phyloP scores from a whole-genome alignment of 2,329 filamentous ascomycete genomes.

The Metarhizium guizhouense region DNA sequence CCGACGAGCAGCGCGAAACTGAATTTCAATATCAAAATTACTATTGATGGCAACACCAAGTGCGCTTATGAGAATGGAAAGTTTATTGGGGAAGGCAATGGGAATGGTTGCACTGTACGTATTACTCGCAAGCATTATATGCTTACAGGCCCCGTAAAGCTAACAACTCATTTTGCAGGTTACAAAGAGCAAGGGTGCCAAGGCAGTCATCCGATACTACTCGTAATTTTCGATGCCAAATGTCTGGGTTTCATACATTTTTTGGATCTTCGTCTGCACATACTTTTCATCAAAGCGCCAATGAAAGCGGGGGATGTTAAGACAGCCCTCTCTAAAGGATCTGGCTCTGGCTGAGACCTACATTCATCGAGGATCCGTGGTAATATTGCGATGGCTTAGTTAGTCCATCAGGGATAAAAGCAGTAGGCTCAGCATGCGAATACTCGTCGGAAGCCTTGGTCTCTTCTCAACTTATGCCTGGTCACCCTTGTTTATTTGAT shows the following conservation, averaged over 20 bases:
- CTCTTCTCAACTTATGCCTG: background rate
- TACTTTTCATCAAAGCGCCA: conserved; percentile 16
- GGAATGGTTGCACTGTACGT: conserved; percentile 74
- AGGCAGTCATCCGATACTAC: conserved; percentile 36
- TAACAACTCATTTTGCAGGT: conserved; percentile 24
- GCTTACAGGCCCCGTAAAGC: background rate
- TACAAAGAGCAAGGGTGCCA: conserved; percentile 29
- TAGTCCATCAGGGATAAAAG: background rate
- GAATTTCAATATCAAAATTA: conserved; percentile 71
- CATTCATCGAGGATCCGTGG: background rate
- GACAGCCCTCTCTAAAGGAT: background rate
- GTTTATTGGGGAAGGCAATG: conserved; percentile 45
- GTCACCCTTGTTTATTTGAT: background rate
- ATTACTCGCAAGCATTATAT: background rate
- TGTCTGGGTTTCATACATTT: background rate
- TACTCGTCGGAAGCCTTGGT: background rate
- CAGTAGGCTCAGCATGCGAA: background rate
- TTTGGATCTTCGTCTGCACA: conserved; percentile 28
- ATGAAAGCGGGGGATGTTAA: background rate
- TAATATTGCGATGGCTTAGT: background rate
- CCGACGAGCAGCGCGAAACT: conserved; percentile 64
- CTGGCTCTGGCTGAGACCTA: background rate
- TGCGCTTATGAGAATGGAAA: conserved; percentile 60
- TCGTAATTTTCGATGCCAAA: conserved; percentile 5
- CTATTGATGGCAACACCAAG: conserved; percentile 46